Percentiles rank a stretch among this genome's conserved stretches.
Evolutionary conservation across 306 rosid species (phyloP).

Genomic region (Cucumis sativus): Cucumber_9930_V3 NC_026656.2:1167501-1168000

Average conservation of each 20-base stretch:
- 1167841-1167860: constrained; percentile 88
- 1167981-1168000: constrained; percentile 16
- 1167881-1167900: background rate
- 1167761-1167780: constrained; percentile 64
- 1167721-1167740: constrained; percentile 90
- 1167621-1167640: constrained; percentile 74
- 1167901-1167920: constrained; percentile 23
- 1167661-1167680: constrained; percentile 69
- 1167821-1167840: constrained; percentile 92
- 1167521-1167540: constrained; percentile 54
- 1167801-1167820: constrained; percentile 87
- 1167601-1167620: constrained; percentile 74
- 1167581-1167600: constrained; percentile 93
- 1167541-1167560: constrained; percentile 63
- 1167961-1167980: constrained; percentile 23
- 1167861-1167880: constrained; percentile 53
- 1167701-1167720: constrained; percentile 76
- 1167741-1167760: constrained; percentile 71
- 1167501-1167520: constrained; percentile 71
- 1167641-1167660: constrained; percentile 70
- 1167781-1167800: constrained; percentile 64
- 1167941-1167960: background rate
- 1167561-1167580: constrained; percentile 72
- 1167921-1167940: background rate
- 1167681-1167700: constrained; percentile 80